Evolutionary conservation across 2,329 filamentous ascomycete species (phyloP).

Genomic region (Paecilomyces formosus): DNA sequence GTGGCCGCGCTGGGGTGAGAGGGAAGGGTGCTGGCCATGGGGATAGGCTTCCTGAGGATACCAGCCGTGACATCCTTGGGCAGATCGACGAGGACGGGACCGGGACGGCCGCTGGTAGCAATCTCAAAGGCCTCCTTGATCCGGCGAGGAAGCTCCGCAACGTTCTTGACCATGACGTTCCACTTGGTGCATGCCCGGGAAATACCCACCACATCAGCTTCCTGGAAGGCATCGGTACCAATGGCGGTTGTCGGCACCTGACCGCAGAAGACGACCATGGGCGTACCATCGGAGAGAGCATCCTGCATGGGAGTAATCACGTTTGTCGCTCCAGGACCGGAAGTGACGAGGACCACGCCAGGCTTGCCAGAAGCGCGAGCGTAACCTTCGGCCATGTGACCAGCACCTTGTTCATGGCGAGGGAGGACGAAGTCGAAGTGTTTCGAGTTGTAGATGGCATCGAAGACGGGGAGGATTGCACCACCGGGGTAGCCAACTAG

Average conservation of each 20-base stretch:
- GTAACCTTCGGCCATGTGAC: conserved; percentile 98
- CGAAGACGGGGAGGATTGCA: conserved; percentile 94
- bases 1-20: conserved; percentile 80
- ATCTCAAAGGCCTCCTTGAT: conserved; percentile 99
- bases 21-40: conserved; percentile 65
- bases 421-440: conserved; percentile 95
- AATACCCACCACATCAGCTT: conserved; percentile 90
- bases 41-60: conserved; percentile 75
- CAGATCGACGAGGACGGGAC: conserved; percentile 89
- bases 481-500: conserved; percentile 84
- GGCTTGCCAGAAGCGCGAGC: conserved; percentile 88
- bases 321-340: conserved; percentile 92
- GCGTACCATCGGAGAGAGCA: conserved; percentile 88
- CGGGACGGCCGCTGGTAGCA: conserved; percentile 85
- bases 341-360: conserved; percentile 93
- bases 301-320: conserved; percentile 95
- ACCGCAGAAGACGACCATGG: conserved; percentile 90
- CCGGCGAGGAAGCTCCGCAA: conserved; percentile 82
- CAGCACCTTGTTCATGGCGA: conserved; percentile 93
- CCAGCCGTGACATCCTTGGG: conserved; percentile 94
- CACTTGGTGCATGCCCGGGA: conserved; percentile 95
- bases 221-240: conserved; percentile 94
- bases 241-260: conserved; percentile 88
- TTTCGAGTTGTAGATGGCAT: conserved; percentile 96
- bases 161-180: conserved; percentile 97